Percentiles rank a stretch among this genome's conserved stretches.
These are phyloP conservation scores for Alternaria ventricosa DNA, from an alignment of 2,329 filamentous ascomycete species.

Conservation along the genomic window DNA sequence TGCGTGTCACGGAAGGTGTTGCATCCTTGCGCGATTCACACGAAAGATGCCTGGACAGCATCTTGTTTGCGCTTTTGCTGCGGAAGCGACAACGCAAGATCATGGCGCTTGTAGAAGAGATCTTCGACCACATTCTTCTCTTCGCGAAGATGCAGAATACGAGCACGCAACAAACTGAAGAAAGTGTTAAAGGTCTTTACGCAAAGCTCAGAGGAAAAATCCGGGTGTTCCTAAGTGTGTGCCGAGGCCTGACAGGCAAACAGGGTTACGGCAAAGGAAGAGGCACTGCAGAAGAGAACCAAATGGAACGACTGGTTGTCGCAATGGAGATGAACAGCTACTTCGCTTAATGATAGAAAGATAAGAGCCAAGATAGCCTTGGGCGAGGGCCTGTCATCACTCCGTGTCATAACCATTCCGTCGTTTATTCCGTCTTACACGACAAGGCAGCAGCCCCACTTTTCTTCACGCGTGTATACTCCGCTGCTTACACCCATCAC, in stretches of 20 bases:
- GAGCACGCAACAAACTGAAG: conserved; percentile 24
- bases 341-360: conserved; percentile 51
- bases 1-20: conserved; percentile 63
- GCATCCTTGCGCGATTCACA: conserved; percentile 73
- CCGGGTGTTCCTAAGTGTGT: conserved; percentile 76
- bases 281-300: conserved; percentile 58
- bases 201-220: conserved; percentile 72
- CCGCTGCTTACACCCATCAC: background rate
- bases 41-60: conserved; percentile 74
- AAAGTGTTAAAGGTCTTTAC: conserved; percentile 62
- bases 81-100: conserved; percentile 77
- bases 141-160: conserved; percentile 58
- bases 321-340: conserved; percentile 75
- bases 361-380: too few relatives aligned
- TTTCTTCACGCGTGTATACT: background rate
- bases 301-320: conserved; percentile 71
- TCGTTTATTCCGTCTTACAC: background rate
- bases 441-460: background rate
- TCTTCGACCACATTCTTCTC: conserved; percentile 73
- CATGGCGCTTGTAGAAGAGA: conserved; percentile 74
- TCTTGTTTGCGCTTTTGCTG: conserved; percentile 75
- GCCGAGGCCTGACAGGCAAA: conserved; percentile 69
- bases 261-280: conserved; percentile 52
- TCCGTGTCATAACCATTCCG: background rate
- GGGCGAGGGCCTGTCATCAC: background rate